Percentiles rank a stretch among this genome's conserved stretches.
These are phyloP conservation scores for Herpotrichia juniperi DNA, from an alignment of 2,329 filamentous ascomycete genomes.

Conservation along the genomic window DNA sequence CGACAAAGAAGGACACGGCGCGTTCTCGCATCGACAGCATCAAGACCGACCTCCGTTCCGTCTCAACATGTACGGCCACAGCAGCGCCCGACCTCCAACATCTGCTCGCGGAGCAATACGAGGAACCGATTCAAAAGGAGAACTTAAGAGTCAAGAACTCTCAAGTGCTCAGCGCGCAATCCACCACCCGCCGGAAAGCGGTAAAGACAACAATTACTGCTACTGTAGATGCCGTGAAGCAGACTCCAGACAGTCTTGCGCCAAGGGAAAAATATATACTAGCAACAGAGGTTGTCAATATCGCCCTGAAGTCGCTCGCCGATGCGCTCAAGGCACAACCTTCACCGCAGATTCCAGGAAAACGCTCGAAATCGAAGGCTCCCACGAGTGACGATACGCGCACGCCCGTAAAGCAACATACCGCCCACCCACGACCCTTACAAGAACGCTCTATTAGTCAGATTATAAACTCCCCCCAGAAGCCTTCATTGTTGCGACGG, in stretches of 20 bases:
- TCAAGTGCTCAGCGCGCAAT: conserved; percentile 32
- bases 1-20: conserved; percentile 33
- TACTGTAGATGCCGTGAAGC: conserved; percentile 46
- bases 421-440: conserved; percentile 56
- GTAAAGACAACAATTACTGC: conserved; percentile 35
- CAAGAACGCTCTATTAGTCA: conserved; percentile 67
- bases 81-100: conserved; percentile 55
- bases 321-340: conserved; percentile 64
- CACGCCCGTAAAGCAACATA: conserved; percentile 24
- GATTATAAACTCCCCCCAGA: conserved; percentile 60
- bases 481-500: conserved; percentile 37
- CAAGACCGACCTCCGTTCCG: conserved; percentile 54
- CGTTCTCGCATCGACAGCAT: conserved; percentile 57
- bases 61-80: conserved; percentile 55
- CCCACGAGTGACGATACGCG: conserved; percentile 32
- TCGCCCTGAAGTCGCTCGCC: conserved; percentile 70
- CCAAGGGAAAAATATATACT: conserved; percentile 68
- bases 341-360: conserved; percentile 13
- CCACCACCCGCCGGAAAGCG: conserved; percentile 32
- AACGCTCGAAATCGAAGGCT: conserved; percentile 26
- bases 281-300: conserved; percentile 76
- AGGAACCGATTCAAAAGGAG: conserved; percentile 41
- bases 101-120: conserved; percentile 46
- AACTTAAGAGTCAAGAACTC: conserved; percentile 35
- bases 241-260: conserved; percentile 48